Evolutionary conservation across 2,329 filamentous ascomycete species (phyloP).

Genomic region (Pyricularia pennisetigena): DNA sequence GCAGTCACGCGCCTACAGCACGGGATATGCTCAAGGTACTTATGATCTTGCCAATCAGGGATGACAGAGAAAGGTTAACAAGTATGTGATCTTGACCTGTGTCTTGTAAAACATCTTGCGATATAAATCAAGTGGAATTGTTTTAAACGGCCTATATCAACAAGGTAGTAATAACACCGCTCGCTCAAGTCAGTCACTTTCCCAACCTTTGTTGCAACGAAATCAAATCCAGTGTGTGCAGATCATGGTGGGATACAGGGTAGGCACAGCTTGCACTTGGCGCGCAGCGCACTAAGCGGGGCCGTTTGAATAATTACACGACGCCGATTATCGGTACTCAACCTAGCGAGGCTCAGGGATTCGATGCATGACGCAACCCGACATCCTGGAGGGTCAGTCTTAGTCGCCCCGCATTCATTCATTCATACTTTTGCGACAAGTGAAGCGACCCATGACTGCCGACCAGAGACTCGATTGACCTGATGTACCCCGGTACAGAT

Average conservation of each 20-base stretch:
- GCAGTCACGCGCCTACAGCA: neutral
- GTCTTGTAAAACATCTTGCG: neutral
- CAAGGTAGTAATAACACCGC: too few relatives aligned
- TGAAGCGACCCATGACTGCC: neutral
- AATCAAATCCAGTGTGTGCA: neutral
- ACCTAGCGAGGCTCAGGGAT: neutral
- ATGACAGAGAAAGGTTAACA: neutral
- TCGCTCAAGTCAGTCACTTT: neutral
- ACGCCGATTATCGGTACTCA: neutral
- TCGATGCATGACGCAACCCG: neutral
- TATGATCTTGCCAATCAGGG: neutral
- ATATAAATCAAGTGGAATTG: neutral
- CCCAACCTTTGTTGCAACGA: neutral
- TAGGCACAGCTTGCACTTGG: neutral
- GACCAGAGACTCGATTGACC: neutral
- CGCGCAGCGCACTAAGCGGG: too few relatives aligned
- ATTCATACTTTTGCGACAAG: neutral
- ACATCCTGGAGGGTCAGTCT: neutral
- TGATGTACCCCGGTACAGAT: neutral
- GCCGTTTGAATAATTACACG: neutral
- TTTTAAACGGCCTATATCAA: neutral
- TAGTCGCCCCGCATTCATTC: neutral
- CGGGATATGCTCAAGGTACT: neutral
- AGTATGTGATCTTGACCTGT: neutral
- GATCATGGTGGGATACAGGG: neutral